Base-by-base conservation (phyloP, 208 protist genomes). In the Trypanosoma avium region DNA sequence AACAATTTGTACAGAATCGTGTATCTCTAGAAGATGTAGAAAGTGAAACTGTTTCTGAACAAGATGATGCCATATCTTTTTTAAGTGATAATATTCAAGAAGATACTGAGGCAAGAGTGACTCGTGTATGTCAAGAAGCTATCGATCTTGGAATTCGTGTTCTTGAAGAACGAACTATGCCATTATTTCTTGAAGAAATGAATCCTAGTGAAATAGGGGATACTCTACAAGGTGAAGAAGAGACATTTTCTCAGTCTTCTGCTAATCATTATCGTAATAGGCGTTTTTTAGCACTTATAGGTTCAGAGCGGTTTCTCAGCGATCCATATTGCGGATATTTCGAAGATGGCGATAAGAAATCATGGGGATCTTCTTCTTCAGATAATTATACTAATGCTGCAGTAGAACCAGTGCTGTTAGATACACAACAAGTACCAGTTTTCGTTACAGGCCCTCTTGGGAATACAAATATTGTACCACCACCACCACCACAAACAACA, bases 1-100 rank as follows among this genome's bases (percentile, higher is more conserved):
- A 75, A 43, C 73, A 85, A 52, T 93, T 93, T 73, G 78, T 93
- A 21, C 86, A 93, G 65, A 84, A 87, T 42, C 80, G 86, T 48
- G 76, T 93, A 19, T 84, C 76, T 26, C 62, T 61, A 4, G 81
- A 82, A 12, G 79, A 74, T 56, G 73, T 60, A 19, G 45, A 47
- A 17, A 42, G 33, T 36, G 50, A 56, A 43, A 40, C 24, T 22
- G 19, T 22, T 22, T 21, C 56, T 47, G 75, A 58, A 21, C 50
- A 45, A 13, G 63, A 55, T n/a, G 36, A 49, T 4, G n/a, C 42
- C 36, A 52, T 68, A 10, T 59, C 57, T 8, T 2, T 40, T 40
- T 2, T 27, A 19, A 47, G 42, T 12, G 52, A 63, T 15, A 38
- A 60, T 52, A 47, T 30, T 22, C 10, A 38, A 66, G 38, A 69